Percentiles rank a stretch among this genome's conserved stretches.
phyloP scores from a whole-genome alignment of 306 rosid species.

The Cajanus cajan region DNA sequence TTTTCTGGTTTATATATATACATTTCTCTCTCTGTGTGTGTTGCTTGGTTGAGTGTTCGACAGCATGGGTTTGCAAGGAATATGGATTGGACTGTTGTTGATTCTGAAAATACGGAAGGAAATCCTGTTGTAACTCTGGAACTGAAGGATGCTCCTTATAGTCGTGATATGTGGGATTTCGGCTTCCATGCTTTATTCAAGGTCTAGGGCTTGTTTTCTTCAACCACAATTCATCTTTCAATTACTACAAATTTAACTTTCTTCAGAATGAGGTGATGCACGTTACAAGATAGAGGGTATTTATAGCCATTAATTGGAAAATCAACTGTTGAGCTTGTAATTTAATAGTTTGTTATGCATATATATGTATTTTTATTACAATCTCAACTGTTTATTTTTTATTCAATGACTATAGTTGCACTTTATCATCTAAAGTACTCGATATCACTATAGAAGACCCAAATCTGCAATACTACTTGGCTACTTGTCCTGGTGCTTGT shows the following conservation, averaged over 20 bases:
- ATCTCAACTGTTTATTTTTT: not conserved
- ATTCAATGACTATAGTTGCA: not conserved
- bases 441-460: not conserved
- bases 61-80: conserved; percentile 97
- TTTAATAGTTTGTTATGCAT: not conserved
- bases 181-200: conserved; percentile 86
- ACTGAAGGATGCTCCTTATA: conserved; percentile 76
- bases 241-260: not conserved
- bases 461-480: not conserved
- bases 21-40: no score
- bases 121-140: conserved; percentile 69
- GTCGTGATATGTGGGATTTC: conserved; percentile 92
- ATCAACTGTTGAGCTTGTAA: not conserved
- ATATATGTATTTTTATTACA: not conserved
- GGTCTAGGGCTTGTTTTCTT: conserved; percentile 48
- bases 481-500: not conserved
- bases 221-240: conserved; percentile 14
- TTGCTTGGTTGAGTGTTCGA: conserved; percentile 37
- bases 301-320: not conserved
- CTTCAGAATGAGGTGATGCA: not conserved
- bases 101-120: conserved; percentile 75
- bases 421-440: not conserved
- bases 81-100: conserved; percentile 76
- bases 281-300: not conserved
- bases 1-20: no score